Base-by-base conservation (phyloP, 345 rosid species). In the Sisymbrium altissimum region DNA sequence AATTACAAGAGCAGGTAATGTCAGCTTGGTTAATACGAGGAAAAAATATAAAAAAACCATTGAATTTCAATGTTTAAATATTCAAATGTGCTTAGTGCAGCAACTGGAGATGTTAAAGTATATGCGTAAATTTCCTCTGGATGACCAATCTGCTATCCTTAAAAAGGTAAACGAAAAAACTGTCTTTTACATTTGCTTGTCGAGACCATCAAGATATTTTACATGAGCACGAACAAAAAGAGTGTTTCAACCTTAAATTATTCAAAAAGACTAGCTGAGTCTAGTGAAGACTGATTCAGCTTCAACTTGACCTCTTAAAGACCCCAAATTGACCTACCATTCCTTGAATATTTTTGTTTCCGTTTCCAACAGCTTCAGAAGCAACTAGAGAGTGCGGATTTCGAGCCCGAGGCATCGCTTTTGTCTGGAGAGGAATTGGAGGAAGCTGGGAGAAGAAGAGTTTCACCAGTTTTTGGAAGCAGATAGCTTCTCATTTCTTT, bases 71-170 rank as follows among this genome's bases (percentile, higher is more conserved):
- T 73, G 9, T 61, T 5, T 66, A 18, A 29, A 6, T 46, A 15
- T 14, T 56, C 14, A 0, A 55, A 18, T 57, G 53, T 64, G 60
- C 40, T 29, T 29, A 56, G 14, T 81, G 74, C 82, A 89, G 97
- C 94, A 93, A 83, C 80, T 91, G 72, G 92, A 87, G 88, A 89
- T 94, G 98, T 86, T 91, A 9, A 86, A 76, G 55, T 68, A 86
- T 73, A 89, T 88, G 93, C 95, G 89, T 33, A 86, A 78, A 77
- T 85, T 78, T 74, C 82, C 84, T 80, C 70, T 87, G 9, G 89
- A 89, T 71, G 88, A 88, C 30, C 97, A 89, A 70, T 88, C 87
- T 64, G 89, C 79, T 56, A 83, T 91, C 58, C 84, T 91, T 56
- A 82, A 84, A 46, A 87, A 91, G 95, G 91, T 87, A 50, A 38